Evolutionary conservation across 345 rosid genomes (phyloP).

Genomic region (Cochlearia excelsa): DNA sequence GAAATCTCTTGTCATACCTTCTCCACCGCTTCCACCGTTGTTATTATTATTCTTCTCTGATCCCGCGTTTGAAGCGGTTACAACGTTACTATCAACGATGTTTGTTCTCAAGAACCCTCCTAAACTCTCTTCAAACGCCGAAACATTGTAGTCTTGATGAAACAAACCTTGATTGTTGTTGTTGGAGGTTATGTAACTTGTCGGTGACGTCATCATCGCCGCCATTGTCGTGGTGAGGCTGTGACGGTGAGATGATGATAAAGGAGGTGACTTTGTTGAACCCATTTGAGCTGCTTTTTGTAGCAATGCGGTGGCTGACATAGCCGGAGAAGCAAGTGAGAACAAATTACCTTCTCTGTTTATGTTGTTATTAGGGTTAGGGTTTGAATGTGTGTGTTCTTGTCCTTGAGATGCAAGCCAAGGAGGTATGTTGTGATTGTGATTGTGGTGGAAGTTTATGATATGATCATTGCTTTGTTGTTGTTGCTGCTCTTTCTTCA

Average conservation of each 20-base stretch:
- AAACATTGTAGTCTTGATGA: conserved; percentile 48
- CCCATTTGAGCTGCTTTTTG: conserved; percentile 93
- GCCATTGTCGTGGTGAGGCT: conserved; percentile 39
- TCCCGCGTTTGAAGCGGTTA: conserved; percentile 13
- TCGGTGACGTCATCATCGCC: conserved; percentile 33
- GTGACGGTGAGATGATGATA: conserved; percentile 36
- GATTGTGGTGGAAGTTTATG: conserved; percentile 18
- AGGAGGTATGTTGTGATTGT: conserved; percentile 40
- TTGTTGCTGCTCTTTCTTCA: conserved; percentile 54
- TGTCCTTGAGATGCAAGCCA: conserved; percentile 49
- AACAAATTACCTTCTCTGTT: conserved; percentile 30
- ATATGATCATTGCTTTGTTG: conserved; percentile 33
- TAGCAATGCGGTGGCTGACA: conserved; percentile 91
- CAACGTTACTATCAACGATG: conserved; percentile 1
- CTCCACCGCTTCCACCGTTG: conserved; percentile 35
- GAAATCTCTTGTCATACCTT: conserved; percentile 82
- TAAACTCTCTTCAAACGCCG: conserved; percentile 45
- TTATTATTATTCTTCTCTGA: conserved; percentile 23
- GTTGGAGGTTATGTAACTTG: conserved; percentile 23
- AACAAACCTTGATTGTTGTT: conserved; percentile 37
- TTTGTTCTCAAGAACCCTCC: conserved; percentile 45
- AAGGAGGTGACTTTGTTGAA: conserved; percentile 44
- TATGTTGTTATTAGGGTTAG: conserved; percentile 52
- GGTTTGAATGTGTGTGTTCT: conserved; percentile 46
- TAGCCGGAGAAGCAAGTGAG: conserved; percentile 47